A percentile compares a stretch with the other conserved stretches of the same genome.
phyloP scores from a whole-genome alignment of 257 asterid genomes.

The Solanum infundibuliforme region DNA sequence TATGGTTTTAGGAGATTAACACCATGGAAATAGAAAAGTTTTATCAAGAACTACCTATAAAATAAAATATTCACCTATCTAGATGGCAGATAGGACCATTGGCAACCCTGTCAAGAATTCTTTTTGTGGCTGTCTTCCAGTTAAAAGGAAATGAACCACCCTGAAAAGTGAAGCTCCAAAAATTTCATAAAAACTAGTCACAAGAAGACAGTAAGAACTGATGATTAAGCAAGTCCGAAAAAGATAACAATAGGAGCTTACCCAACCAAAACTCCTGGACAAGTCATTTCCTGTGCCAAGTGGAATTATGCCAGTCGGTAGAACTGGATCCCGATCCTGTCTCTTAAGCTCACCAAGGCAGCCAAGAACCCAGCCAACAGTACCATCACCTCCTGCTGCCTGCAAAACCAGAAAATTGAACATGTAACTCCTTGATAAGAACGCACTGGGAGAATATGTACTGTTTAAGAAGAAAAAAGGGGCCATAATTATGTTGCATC shows the following conservation, averaged over 20 bases:
- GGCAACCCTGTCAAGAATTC: conserved; percentile 62
- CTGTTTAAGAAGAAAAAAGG: background rate
- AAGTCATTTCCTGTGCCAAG: conserved; percentile 99
- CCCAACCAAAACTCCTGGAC: conserved; percentile 97
- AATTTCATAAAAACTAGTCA: conserved; percentile 9
- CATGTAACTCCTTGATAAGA: conserved; percentile 2
- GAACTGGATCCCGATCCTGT: conserved; percentile 58
- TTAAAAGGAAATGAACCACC: conserved; percentile 94
- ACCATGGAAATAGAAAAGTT: background rate
- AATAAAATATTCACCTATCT: conserved; percentile 48
- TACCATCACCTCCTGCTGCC: conserved; percentile 99
- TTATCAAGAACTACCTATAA: background rate
- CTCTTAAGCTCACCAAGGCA: conserved; percentile 80
- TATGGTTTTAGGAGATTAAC: background rate
- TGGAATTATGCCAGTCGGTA: conserved; percentile 78
- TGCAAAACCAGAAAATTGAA: conserved; percentile 26
- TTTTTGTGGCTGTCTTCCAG: conserved; percentile 85
- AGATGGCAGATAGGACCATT: conserved; percentile 48
- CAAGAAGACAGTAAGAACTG: background rate
- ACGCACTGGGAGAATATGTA: background rate
- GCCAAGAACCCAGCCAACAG: conserved; percentile 98
- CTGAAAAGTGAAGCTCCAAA: conserved; percentile 24
- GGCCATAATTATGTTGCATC: background rate
- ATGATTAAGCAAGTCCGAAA: conserved; percentile 3
- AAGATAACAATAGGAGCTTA: conserved; percentile 21